These are phyloP conservation scores for Pythium dissimile DNA, from an alignment of 352 stramenopile species.

Conservation along the genomic window DNA sequence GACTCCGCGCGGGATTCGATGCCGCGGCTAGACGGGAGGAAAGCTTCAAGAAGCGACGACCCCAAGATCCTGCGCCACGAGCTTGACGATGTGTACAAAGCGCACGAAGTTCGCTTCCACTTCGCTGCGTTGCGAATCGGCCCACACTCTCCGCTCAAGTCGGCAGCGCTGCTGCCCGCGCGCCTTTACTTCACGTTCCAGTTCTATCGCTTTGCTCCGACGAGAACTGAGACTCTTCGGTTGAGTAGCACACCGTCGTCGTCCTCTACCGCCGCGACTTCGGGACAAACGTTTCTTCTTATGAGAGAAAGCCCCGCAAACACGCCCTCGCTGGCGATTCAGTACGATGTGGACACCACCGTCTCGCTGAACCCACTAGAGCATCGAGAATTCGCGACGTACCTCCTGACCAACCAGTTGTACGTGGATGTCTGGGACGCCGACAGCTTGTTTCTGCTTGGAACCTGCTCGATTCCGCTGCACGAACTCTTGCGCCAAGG, in stretches of 20 bases:
- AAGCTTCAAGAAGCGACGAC: background rate
- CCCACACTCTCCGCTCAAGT: constrained; percentile 1
- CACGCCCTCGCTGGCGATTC: constrained; percentile 65
- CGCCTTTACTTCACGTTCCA: constrained; percentile 91
- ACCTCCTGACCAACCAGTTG: constrained; percentile 81
- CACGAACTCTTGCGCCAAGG: constrained; percentile 89
- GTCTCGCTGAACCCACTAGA: constrained; percentile 55
- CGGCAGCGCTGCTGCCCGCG: constrained; percentile 16
- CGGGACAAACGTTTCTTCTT: constrained; percentile 44
- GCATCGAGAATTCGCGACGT: constrained; percentile 75
- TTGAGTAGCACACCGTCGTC: constrained; percentile 55
- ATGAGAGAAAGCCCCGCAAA: constrained; percentile 58
- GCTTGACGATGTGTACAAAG: constrained; percentile 69
- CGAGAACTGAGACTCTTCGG: constrained; percentile 77
- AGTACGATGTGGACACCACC: constrained; percentile 79
- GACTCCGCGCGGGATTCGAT: background rate
- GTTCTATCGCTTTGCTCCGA: constrained; percentile 90
- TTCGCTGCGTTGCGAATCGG: constrained; percentile 81
- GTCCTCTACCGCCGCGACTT: constrained; percentile 20
- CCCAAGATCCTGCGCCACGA: constrained; percentile 64
- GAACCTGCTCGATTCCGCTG: constrained; percentile 80
- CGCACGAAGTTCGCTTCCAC: constrained; percentile 88
- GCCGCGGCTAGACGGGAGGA: background rate
- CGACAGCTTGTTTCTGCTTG: constrained; percentile 88
- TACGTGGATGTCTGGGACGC: constrained; percentile 94